A percentile compares a stretch with the other conserved stretches of the same genome.
Evolutionary conservation across 2,329 filamentous ascomycete genomes (phyloP).

Genomic region (Arthroderma sp.): DNA sequence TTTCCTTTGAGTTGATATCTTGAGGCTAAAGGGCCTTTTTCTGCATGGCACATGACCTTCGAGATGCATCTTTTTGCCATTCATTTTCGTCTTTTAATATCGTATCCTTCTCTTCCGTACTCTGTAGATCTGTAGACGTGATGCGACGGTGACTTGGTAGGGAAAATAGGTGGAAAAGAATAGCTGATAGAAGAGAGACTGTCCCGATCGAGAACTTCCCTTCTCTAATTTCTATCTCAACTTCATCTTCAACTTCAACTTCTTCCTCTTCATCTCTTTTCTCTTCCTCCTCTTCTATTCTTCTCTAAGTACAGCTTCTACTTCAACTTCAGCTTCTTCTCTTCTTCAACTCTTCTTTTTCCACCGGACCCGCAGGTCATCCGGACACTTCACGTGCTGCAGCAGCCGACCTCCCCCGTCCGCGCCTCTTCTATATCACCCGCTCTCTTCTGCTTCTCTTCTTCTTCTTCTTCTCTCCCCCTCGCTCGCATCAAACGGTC

Average conservation of each 20-base stretch:
- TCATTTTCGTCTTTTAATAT: not conserved
- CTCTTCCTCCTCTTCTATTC: not conserved
- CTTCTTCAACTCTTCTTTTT: not conserved
- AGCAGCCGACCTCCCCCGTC: constrained; percentile 2
- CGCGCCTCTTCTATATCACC: constrained; percentile 1
- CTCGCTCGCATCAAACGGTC: not conserved
- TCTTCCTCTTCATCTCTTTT: not conserved
- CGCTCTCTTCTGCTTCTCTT: too few species aligned
- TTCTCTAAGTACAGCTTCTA: not conserved
- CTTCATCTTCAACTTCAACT: not conserved
- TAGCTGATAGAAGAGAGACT: too few species aligned
- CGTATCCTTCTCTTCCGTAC: not conserved
- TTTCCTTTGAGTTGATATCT: too few species aligned
- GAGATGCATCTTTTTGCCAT: not conserved
- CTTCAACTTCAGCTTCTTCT: not conserved
- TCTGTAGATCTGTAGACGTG: too few species aligned
- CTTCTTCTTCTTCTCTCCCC: not conserved
- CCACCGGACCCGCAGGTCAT: constrained; percentile 9
- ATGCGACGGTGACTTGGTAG: too few species aligned
- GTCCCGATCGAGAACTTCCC: too few species aligned
- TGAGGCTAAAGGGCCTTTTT: not conserved
- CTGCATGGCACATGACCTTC: not conserved
- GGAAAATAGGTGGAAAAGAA: too few species aligned
- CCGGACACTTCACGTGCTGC: constrained; percentile 13
- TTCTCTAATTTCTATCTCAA: not conserved